A percentile compares a stretch with the other conserved stretches of the same genome.
phyloP scores from a whole-genome alignment of 2,329 filamentous ascomycete genomes.

The Nigrospora oryzae region DNA sequence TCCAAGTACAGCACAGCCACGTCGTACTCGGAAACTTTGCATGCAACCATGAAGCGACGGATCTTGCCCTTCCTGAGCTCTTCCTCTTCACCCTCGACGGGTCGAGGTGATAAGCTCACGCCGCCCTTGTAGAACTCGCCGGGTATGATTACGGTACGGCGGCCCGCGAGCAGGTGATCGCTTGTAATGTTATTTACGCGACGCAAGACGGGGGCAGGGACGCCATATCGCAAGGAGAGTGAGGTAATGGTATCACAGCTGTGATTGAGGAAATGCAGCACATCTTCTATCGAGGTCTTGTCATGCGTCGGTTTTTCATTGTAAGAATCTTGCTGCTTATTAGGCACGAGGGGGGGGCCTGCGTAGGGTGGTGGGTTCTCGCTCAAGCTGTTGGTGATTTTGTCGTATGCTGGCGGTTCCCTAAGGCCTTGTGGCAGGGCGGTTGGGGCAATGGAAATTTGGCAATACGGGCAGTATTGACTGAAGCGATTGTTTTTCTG shows the following conservation, averaged over 20 bases:
- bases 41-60: slow-evolving; percentile 69
- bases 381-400: slow-evolving; percentile 19
- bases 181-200: slow-evolving; percentile 61
- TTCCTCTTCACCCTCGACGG: slow-evolving; percentile 67
- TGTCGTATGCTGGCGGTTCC: slow-evolving; percentile 59
- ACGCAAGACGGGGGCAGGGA: slow-evolving; percentile 55
- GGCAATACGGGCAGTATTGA: slow-evolving; percentile 65
- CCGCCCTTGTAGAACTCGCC: slow-evolving; percentile 60
- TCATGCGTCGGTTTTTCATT: slow-evolving; percentile 21
- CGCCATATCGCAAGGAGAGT: slow-evolving; percentile 62
- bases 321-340: slow-evolving; percentile 3
- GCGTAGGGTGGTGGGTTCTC: slow-evolving; percentile 29
- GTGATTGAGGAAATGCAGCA: slow-evolving; percentile 67
- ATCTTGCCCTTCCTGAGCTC: slow-evolving; percentile 62
- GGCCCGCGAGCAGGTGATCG: slow-evolving; percentile 62
- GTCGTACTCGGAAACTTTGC: slow-evolving; percentile 71
- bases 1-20: slow-evolving; percentile 68
- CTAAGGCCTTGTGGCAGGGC: slow-evolving; percentile 52
- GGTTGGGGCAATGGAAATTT: slow-evolving; percentile 55
- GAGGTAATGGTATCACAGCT: slow-evolving; percentile 59
- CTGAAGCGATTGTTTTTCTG: slow-evolving; percentile 61
- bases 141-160: slow-evolving; percentile 64
- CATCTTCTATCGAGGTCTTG: slow-evolving; percentile 44
- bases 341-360: slow-evolving; percentile 14
- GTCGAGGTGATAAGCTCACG: slow-evolving; percentile 59